phyloP scores from a whole-genome alignment of 352 stramenopile species.

The Pythium pectinolyticum region DNA sequence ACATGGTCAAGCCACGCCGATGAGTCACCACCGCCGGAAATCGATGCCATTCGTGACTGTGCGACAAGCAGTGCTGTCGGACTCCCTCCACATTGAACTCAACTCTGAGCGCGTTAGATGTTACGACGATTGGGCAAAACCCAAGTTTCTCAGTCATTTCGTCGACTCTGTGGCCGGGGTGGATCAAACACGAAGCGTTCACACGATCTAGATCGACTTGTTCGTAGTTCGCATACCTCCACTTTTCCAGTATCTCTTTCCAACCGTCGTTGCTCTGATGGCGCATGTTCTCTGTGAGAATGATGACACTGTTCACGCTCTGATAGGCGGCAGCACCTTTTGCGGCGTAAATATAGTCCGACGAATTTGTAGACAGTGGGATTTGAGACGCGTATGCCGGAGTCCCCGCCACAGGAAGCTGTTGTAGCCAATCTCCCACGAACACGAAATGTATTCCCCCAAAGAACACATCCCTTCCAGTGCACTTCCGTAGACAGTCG shows the following conservation, averaged over 20 bases:
- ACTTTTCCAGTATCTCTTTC: constrained; percentile 10
- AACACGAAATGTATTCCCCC: constrained; percentile 27
- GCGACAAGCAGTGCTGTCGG: not conserved
- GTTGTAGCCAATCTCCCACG: constrained; percentile 33
- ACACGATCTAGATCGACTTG: constrained; percentile 5
- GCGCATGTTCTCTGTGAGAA: constrained; percentile 19
- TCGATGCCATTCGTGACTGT: not conserved
- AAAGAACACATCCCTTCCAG: constrained; percentile 7
- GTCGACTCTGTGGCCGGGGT: too few relatives aligned
- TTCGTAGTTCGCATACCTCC: not conserved
- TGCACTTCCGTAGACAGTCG: not conserved
- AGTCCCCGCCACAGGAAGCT: constrained; percentile 25
- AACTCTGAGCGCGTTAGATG: constrained; percentile 9
- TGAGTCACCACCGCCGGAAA: constrained; percentile 2
- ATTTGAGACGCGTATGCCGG: constrained; percentile 7
- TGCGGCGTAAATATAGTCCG: not conserved
- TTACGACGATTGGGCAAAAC: constrained; percentile 19
- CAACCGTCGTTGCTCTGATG: not conserved
- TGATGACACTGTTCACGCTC: not conserved
- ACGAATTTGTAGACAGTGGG: not conserved
- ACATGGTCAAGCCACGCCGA: not conserved
- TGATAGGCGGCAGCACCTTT: constrained; percentile 1
- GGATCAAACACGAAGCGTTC: not conserved
- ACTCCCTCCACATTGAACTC: constrained; percentile 3
- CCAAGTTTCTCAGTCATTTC: not conserved